Base-by-base conservation (phyloP, 2,329 filamentous ascomycete genomes). In the Paraphoma sp. region DNA sequence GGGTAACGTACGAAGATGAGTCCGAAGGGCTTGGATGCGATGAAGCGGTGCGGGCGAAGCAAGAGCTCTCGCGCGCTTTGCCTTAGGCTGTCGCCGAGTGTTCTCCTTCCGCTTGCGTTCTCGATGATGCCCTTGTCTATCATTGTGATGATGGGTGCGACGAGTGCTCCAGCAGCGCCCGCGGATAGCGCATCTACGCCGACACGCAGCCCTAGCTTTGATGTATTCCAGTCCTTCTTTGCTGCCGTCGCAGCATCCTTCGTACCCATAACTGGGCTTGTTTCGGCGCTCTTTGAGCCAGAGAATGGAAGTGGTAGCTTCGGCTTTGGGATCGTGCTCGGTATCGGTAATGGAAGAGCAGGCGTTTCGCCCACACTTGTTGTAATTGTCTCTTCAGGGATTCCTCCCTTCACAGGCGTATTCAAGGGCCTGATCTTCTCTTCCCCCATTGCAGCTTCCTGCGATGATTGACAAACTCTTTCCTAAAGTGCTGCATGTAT, bases 51-150 rank as follows among this genome's bases (percentile, higher is more conserved):
- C 0, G 90, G 90, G 8, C 81, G 83, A n/a, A 81, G 64, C 54
- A 90, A 46, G 49, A 92, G 80, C 40, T 81, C 78, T 30, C 71
- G 71, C 45, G 90, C 66, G 23, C 88, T 91, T 51, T 77, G 74
- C 63, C 81, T 83, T 63, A 93, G 75, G 36, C 88, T 91, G 41
- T 78, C 75, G 60, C 77, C 75, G 53, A 93, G 82, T 5, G 86
- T 82, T 60, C 81, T 81, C 61, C 86, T 83, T 60, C 89, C 89
- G 1, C 89, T 90, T n/a, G 90, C 88, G 75, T 92, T 92, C 78
- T 93, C 89, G 81, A 92, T 92, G 70, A 93, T 92, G 56, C 86
- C 88, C 71, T 89, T 62, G 16, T 97, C 93, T 77, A 97, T 95
- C 63, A 95, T 89, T 38, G 90, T 90, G 61, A 97, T 94, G 40